These are phyloP conservation scores for Paramecium biaurelia DNA, from an alignment of 73 alveolate species.

Conservation along the genomic window DNA sequence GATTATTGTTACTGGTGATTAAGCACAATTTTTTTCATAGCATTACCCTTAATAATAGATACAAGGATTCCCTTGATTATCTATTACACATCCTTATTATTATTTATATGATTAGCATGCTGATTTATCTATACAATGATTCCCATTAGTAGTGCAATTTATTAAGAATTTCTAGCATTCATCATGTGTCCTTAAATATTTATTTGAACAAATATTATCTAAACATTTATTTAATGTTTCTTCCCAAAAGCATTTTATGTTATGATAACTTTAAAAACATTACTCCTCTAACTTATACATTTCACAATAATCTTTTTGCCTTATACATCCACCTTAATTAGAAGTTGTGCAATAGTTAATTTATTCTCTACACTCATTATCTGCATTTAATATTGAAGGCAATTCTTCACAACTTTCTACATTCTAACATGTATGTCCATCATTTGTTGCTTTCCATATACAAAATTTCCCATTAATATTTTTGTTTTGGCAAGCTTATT, in stretches of 20 bases:
- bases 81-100: not conserved
- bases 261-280: not conserved
- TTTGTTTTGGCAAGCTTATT: not conserved
- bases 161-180: not conserved
- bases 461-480: not conserved
- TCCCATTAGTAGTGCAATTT: not conserved
- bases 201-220: not conserved
- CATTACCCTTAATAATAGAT: not conserved
- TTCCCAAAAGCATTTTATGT: not conserved
- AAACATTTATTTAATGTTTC: not conserved
- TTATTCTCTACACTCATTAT: not conserved
- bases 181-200: not conserved
- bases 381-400: not conserved
- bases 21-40: not conserved
- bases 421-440: not conserved
- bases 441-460: not conserved
- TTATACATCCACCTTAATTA: not conserved
- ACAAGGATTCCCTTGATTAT: not conserved
- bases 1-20: not conserved
- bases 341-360: not conserved
- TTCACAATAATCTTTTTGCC: not conserved
- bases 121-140: not conserved
- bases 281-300: not conserved
- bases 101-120: not conserved
- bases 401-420: not conserved